Evolutionary conservation across 2,329 filamentous ascomycete species (phyloP).

Genomic region (Didymella pomorum): DNA sequence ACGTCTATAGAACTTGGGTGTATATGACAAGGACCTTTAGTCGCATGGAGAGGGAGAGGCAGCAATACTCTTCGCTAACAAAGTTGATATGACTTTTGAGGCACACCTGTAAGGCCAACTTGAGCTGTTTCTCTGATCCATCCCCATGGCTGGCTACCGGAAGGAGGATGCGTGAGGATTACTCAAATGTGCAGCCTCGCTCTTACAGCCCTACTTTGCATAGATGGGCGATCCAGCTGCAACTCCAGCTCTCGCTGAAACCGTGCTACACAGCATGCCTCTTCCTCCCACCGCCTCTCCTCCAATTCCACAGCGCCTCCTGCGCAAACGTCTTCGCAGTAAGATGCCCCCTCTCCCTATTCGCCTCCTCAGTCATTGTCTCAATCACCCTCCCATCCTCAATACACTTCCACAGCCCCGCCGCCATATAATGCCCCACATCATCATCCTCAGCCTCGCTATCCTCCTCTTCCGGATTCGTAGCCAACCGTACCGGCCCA

Average conservation of each 20-base stretch:
- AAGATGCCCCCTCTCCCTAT: conserved; percentile 72
- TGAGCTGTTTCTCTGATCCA: too few relatives aligned
- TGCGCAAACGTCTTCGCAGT: conserved; percentile 85
- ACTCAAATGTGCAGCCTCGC: neutral
- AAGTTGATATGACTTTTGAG: too few relatives aligned
- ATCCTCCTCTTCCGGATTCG: conserved; percentile 51
- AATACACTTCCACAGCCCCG: conserved; percentile 83
- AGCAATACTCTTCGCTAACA: too few relatives aligned
- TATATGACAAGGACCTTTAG: too few relatives aligned
- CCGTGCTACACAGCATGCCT: conserved; percentile 58
- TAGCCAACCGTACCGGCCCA: conserved; percentile 55
- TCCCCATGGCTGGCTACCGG: too few relatives aligned
- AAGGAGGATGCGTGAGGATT: neutral
- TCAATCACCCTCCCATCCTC: conserved; percentile 80
- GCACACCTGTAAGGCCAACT: too few relatives aligned
- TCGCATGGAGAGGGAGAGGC: too few relatives aligned
- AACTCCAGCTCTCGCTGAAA: neutral
- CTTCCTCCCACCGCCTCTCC: conserved; percentile 71
- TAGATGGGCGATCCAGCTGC: neutral
- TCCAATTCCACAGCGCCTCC: conserved; percentile 89
- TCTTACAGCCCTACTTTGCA: neutral
- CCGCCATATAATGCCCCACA: conserved; percentile 60
- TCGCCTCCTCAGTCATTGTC: conserved; percentile 78
- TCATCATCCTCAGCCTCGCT: conserved; percentile 49
- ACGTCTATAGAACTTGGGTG: too few relatives aligned